Percentiles rank a stretch among this genome's conserved stretches.
phyloP scores from a whole-genome alignment of 768 basidiomycete genomes.

The Nidularia pulvinata region DNA sequence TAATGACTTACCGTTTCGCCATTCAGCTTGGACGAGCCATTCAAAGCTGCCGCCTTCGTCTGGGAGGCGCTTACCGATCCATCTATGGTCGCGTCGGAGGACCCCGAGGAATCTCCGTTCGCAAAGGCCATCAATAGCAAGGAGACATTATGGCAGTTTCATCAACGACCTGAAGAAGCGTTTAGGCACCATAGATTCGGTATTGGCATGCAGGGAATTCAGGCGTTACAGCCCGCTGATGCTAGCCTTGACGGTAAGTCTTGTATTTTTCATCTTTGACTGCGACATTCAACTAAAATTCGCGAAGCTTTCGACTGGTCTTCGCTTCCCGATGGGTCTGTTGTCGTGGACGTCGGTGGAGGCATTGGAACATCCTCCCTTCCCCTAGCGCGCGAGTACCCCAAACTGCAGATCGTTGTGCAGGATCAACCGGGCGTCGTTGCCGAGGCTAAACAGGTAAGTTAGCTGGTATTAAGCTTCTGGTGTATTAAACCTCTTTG shows the following conservation, averaged over 20 bases:
- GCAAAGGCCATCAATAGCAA: slow-evolving; percentile 2
- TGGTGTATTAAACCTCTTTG: not conserved
- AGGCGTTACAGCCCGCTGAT: slow-evolving; percentile 10
- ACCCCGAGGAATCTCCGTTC: not conserved
- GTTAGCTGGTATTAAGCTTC: not conserved
- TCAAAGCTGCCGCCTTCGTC: not conserved
- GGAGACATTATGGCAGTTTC: slow-evolving; percentile 13
- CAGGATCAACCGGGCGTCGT: slow-evolving; percentile 47
- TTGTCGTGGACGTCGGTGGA: slow-evolving; percentile 43
- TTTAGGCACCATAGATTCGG: slow-evolving; percentile 14
- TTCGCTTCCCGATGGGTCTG: slow-evolving; percentile 28
- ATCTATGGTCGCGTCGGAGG: not conserved
- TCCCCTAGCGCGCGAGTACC: slow-evolving; percentile 14
- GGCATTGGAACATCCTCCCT: slow-evolving; percentile 39
- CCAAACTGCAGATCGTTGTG: slow-evolving; percentile 34
- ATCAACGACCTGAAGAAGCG: slow-evolving; percentile 11
- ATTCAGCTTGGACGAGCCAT: not conserved
- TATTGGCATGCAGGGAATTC: slow-evolving; percentile 16
- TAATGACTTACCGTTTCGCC: not conserved
- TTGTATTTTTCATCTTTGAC: not conserved
- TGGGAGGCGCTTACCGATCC: not conserved
- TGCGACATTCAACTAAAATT: not conserved
- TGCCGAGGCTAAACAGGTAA: slow-evolving; percentile 33
- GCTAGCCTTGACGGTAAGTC: slow-evolving; percentile 9
- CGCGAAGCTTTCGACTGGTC: slow-evolving; percentile 43